Evolutionary conservation across 2,329 filamentous ascomycete genomes (phyloP).

Genomic region (Ceratocystis lukuohia): DNA sequence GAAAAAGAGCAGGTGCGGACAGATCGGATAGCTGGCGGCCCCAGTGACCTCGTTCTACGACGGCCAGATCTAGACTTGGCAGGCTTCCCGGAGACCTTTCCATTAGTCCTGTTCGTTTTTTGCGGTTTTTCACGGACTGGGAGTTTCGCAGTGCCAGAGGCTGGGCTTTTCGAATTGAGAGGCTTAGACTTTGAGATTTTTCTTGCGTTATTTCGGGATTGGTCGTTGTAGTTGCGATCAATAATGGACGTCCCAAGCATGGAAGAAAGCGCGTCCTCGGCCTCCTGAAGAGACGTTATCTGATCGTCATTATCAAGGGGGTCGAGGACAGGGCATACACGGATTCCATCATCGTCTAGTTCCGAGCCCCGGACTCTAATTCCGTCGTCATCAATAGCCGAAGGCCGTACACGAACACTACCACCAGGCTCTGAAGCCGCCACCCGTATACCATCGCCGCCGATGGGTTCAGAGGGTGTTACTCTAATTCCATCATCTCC

Average conservation of each 20-base stretch:
- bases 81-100: background rate
- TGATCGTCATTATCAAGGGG: background rate
- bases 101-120: background rate
- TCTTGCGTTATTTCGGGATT: constrained; percentile 13
- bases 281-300: constrained; percentile 18
- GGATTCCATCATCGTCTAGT: constrained; percentile 25
- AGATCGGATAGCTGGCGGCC: constrained; percentile 14
- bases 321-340: constrained; percentile 14
- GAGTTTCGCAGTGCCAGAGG: background rate
- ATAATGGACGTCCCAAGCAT: constrained; percentile 25
- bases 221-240: constrained; percentile 29
- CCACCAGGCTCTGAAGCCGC: constrained; percentile 22
- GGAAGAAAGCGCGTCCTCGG: constrained; percentile 22
- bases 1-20: constrained; percentile 18
- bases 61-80: constrained; percentile 9
- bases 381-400: constrained; percentile 8
- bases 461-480: constrained; percentile 7
- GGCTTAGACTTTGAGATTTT: constrained; percentile 1
- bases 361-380: constrained; percentile 14
- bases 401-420: constrained; percentile 31
- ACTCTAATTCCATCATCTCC: constrained; percentile 22
- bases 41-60: constrained; percentile 15
- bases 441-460: constrained; percentile 25
- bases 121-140: background rate
- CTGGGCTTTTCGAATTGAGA: background rate